Evolutionary conservation across 179 eudicot species (phyloP).

Genomic region (Silene coronaria): DNA sequence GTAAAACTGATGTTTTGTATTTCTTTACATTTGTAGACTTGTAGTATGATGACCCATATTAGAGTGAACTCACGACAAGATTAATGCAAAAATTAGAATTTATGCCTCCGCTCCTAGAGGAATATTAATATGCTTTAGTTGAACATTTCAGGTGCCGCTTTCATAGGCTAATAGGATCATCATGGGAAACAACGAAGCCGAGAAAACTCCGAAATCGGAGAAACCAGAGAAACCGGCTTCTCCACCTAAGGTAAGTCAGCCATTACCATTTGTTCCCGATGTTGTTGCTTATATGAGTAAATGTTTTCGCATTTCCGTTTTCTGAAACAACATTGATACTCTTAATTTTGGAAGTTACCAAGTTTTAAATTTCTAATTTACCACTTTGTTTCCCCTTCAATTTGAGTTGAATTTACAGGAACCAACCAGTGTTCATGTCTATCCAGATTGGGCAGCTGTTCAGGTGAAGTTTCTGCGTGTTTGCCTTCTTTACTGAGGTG

Average conservation of each 20-base stretch:
- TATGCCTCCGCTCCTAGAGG: neutral
- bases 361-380: neutral
- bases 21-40: no score
- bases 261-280: neutral
- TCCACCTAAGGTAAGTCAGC: slow-evolving; percentile 28
- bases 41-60: neutral
- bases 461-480: slow-evolving; percentile 44
- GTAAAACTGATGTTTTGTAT: no score
- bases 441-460: slow-evolving; percentile 93
- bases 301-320: neutral
- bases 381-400: neutral
- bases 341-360: neutral
- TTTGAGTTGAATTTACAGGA: slow-evolving; percentile 38
- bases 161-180: slow-evolving; percentile 7
- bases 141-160: slow-evolving; percentile 1
- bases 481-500: no score
- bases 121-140: neutral
- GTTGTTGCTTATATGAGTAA: neutral
- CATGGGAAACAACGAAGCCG: slow-evolving; percentile 41
- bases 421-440: slow-evolving; percentile 53
- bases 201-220: slow-evolving; percentile 31
- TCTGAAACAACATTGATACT: neutral
- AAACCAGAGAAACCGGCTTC: slow-evolving; percentile 27
- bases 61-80: neutral
- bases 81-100: neutral